Evolutionary conservation across 371 early-diverging fungal genomes (phyloP).

Genomic region (Mortierella sp.): DNA sequence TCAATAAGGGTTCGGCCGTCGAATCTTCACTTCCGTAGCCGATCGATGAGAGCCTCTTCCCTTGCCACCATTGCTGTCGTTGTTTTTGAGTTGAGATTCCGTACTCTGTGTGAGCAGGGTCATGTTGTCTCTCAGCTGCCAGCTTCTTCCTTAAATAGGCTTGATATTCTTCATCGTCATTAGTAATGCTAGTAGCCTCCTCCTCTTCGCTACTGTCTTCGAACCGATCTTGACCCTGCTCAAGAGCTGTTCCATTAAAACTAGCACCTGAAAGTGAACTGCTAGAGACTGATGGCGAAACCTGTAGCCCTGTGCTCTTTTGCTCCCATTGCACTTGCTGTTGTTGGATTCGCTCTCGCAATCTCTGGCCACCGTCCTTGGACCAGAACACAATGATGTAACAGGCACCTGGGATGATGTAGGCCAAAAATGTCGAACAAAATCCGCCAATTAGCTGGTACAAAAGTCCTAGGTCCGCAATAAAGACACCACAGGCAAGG

Average conservation of each 20-base stretch:
- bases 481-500: conserved; percentile 55
- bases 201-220: not conserved
- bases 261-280: too few relatives aligned
- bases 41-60: not conserved
- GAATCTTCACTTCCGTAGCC: too few relatives aligned
- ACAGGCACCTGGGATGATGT: conserved; percentile 63
- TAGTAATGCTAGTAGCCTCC: not conserved
- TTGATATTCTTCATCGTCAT: not conserved
- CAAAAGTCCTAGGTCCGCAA: conserved; percentile 62
- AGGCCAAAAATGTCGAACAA: conserved; percentile 64
- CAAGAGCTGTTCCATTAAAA: too few relatives aligned
- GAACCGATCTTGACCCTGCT: too few relatives aligned
- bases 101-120: too few relatives aligned
- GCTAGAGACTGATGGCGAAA: not conserved
- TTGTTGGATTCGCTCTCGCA: not conserved
- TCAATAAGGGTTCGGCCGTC: too few relatives aligned
- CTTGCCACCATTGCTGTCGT: not conserved
- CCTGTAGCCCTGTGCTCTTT: conserved; percentile 21
- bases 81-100: not conserved
- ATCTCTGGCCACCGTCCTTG: not conserved
- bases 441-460: conserved; percentile 68
- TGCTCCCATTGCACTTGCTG: conserved; percentile 17
- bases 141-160: too few relatives aligned
- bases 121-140: too few relatives aligned
- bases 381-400: conserved; percentile 57